Evolutionary conservation across 1,284 basidiomycete species (phyloP), one percentile per base, ranked within the genome.

Genomic region (Gomphus bonarii): DNA sequence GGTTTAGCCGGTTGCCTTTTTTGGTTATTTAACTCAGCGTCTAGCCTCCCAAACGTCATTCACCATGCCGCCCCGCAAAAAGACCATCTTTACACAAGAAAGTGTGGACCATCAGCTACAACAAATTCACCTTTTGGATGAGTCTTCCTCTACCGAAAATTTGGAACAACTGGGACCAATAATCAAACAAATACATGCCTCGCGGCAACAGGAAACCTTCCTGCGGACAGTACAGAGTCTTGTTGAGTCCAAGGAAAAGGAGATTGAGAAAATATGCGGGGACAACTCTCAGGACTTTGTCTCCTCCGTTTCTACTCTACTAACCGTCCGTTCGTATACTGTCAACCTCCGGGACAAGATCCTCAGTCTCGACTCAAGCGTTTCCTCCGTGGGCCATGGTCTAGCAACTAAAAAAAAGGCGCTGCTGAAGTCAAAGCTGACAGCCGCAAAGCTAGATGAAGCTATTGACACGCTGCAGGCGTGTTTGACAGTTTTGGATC

Each of bases 251-350:
- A 97, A 98, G 73, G 97, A 99, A 68, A 78, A 80, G 58, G 95
- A 99, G 71, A 99, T 99, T 66, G 92, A 98, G 73, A 83, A 81
- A 59, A 94, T 98, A 71, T 99, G 97, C 72, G 83, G 87, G 59
- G 87, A 89, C 64, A 98, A 98, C 70, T 97, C 99, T 68, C 91
- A 95, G 73, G 97, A 99, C 69, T 99, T 99, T 68, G 93, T 97
- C 25, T 85, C 87, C 22, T 97, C 95, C 8, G 94, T 98, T 9
- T 93, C 94, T 35, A 97, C 94, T 3, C 77, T 99, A 56, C 87
- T 98, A 69, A 91, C 88, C 50, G 94, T 99, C 67, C 88, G 97
- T 65, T 92, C 86, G 3, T 90, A 89, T 68, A 91, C 88, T 50
- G 84, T 83, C 62, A 88, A 82, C 68, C 80, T 91, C 65, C 83